Base-by-base conservation (phyloP, 805 yeast genomes). In the Torulaspora microellipsoides region DNA sequence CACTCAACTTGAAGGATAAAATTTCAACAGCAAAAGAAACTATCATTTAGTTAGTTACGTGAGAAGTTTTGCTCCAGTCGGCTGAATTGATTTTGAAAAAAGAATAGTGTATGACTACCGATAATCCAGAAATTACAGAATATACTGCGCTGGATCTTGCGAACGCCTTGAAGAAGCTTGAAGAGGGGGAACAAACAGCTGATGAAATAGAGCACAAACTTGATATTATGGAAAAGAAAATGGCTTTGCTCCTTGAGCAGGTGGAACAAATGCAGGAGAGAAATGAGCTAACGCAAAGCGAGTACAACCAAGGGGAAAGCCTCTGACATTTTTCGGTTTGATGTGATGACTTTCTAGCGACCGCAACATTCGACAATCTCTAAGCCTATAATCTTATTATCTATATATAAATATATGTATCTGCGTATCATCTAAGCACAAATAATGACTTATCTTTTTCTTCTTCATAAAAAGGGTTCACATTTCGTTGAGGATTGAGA, bases 131-230 rank as follows among this genome's bases (percentile, higher is more conserved):
- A 11, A 25, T 31, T 15, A 35, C 30, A 14, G 47, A 42, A 8
- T 28, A 40, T 8, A 39, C 43, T 17, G 40, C 47, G 15, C 30
- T 28, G 8, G 54, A 48, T 14, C 53, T 48, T 31, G 77, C 78
- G 6, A 79, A 78, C 12, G 75, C 86, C 0, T 78, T 78, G 59
- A 70, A 76, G 52, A 75, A 80, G 54, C 63, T 85, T 35, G 73
- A 73, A 42, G 84, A 82, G 45, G 93, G 88, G 1, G 93, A 85
- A 58, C 59, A 66, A 46, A 82, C 86, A 1, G 80, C 83, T 1
- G 65, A 71, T 3, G 77, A 70, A 46, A 66, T 85, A 48, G 93
- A 85, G 61, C 69, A 69, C 52, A 73, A 81, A 78, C 66, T 85
- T 36, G 90, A 83, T 54, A 60, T 68, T 15, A 64, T 85, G 38